Conservation (phyloP, 805 yeast species). For the Cyberlindnera mycetangii region DNA sequence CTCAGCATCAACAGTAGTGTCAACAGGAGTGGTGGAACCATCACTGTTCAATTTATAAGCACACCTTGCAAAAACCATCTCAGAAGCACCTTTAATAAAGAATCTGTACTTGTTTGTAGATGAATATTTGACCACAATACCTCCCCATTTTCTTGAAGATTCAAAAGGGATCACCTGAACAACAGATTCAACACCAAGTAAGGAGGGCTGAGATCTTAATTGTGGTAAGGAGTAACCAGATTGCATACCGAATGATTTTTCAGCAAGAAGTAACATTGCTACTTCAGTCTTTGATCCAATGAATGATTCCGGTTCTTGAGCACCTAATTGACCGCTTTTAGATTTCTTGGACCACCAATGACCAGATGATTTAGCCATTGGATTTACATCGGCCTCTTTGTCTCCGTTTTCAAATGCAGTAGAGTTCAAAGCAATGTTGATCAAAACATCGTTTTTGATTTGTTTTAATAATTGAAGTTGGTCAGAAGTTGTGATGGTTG, state of each 20-base stretch:
- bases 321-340: slow-evolving; percentile 5
- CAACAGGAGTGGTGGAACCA: slow-evolving; percentile 22
- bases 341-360: slow-evolving; percentile 22
- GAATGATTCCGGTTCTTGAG: slow-evolving; percentile 48
- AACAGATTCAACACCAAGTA: slow-evolving; percentile 37
- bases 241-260: slow-evolving; percentile 45
- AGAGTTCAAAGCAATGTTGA: slow-evolving; percentile 75
- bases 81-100: slow-evolving; percentile 92
- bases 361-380: slow-evolving; percentile 17
- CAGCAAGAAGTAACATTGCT: slow-evolving; percentile 73
- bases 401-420: slow-evolving; percentile 82
- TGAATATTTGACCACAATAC: slow-evolving; percentile 56
- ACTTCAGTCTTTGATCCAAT: slow-evolving; percentile 95
- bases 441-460: slow-evolving; percentile 31
- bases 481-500: slow-evolving; percentile 16
- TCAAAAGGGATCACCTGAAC: slow-evolving; percentile 87
- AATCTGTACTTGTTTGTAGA: slow-evolving; percentile 46
- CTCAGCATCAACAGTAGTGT: slow-evolving; percentile 29
- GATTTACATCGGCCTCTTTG: slow-evolving; percentile 25
- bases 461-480: slow-evolving; percentile 15
- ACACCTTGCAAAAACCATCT: slow-evolving; percentile 68
- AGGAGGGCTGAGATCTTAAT: slow-evolving; percentile 36
- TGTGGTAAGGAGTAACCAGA: slow-evolving; percentile 38
- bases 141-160: slow-evolving; percentile 91
- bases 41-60: slow-evolving; percentile 35